Base-by-base conservation (phyloP, 2,329 filamentous ascomycete genomes). In the Chaetoscypha palmicola region DNA sequence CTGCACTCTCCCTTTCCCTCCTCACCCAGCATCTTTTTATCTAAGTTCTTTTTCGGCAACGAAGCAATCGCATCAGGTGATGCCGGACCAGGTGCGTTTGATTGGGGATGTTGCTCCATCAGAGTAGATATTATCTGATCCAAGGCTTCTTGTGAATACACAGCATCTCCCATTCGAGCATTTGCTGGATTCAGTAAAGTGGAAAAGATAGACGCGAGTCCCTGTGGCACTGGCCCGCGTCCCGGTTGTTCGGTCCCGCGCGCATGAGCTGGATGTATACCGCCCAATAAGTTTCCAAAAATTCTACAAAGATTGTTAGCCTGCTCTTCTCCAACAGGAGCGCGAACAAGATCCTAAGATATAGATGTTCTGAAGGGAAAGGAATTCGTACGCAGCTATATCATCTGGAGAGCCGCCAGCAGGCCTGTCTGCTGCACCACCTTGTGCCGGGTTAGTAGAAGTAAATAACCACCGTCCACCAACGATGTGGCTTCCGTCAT, bases 111-210 rank as follows among this genome's bases (percentile, higher is more conserved):
- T 47, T 86, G 79, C 55, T 96, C 91, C 82, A 96, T 92, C 33
- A 97, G 71, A 54, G 85, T 78, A 0, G 86, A 84, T 44, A 98
- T 84, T 52, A 97, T 86, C 24, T 84, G 79, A 61, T 98, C 91
- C 23, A 97, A 70, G 2, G 86, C 90, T 66, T 95, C 89, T 64
- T 97, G 87, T 0, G 85, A 84, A 62, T 91, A 94, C 1, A 95
- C 91, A 5, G 82, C 86, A 63, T 97, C 91, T 16, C 89, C 86
- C 46, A 76, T 71, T 12, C 69, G 65, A 5, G 67, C 72, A 45
- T 71, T 68, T n/a, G 65, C 66, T 11, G 75, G 73, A 41, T 71
- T 72, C 30, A 81, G 63, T 19, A 82, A 53, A 26, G 63, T 61
- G 5, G 66, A 66, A 14, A 83, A 63, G 4, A 82, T 64, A n/a